These are phyloP conservation scores for Sechiopsis laciniata DNA, from an alignment of 306 rosid species.

Conservation along the genomic window DNA sequence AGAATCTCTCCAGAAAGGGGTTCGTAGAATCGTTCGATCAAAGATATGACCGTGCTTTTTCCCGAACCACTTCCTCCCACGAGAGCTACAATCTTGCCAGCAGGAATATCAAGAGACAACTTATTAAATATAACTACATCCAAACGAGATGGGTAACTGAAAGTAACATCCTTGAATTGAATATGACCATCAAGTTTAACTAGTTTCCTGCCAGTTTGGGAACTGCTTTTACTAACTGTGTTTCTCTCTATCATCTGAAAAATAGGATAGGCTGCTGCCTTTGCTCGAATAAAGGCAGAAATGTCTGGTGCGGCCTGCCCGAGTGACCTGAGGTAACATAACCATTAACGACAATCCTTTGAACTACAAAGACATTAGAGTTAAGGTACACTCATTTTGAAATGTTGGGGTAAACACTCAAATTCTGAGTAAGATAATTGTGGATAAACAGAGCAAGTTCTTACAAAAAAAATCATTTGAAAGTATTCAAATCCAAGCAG, in stretches of 20 bases:
- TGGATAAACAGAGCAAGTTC: background rate
- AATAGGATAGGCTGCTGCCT: constrained; percentile 89
- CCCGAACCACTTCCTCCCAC: constrained; percentile 99
- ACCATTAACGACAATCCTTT: constrained; percentile 12
- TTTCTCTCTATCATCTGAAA: constrained; percentile 91
- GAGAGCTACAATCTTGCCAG: constrained; percentile 82
- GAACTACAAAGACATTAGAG: background rate
- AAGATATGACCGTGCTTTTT: constrained; percentile 75
- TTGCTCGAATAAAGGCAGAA: constrained; percentile 77
- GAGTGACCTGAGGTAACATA: constrained; percentile 53
- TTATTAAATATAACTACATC: constrained; percentile 62
- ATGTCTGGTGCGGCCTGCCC: constrained; percentile 95
- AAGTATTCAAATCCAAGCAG: background rate
- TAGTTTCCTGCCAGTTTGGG: constrained; percentile 46
- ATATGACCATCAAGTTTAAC: constrained; percentile 68
- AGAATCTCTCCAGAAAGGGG: constrained; percentile 70
- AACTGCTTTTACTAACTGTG: constrained; percentile 51
- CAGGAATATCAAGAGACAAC: constrained; percentile 65
- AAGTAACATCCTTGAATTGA: constrained; percentile 62
- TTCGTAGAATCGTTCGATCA: constrained; percentile 92
- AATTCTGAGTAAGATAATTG: background rate
- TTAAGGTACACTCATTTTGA: background rate
- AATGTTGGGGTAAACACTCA: background rate
- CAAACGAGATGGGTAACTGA: constrained; percentile 83
- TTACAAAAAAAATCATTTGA: background rate